phyloP scores from a whole-genome alignment of 1,284 basidiomycete species.

The Veloboletus limbatus region DNA sequence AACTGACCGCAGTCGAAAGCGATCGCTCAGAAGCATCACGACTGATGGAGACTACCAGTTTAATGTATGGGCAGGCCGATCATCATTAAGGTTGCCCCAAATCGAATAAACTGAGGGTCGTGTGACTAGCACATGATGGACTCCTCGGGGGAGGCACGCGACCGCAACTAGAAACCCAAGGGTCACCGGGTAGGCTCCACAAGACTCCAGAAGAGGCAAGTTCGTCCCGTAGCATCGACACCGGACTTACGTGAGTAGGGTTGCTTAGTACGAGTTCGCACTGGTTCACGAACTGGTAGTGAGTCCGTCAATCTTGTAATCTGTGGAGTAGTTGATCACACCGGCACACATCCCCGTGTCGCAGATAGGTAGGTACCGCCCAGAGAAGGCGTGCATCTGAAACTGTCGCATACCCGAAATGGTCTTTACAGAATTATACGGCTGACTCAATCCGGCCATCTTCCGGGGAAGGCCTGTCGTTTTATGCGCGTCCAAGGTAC shows the following conservation, averaged over 20 bases:
- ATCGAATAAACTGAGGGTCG: slow-evolving; percentile 6
- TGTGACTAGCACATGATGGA: slow-evolving; percentile 16
- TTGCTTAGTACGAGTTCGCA: too few relatives aligned
- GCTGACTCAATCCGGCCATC: slow-evolving; percentile 1
- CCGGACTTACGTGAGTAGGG: slow-evolving; percentile 10
- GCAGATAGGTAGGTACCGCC: slow-evolving; percentile 20
- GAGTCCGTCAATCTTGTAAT: slow-evolving; percentile 8
- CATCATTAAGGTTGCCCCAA: slow-evolving; percentile 3
- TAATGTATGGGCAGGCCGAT: background rate
- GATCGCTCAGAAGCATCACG: slow-evolving; percentile 2
- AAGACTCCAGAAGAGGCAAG: slow-evolving; percentile 12
- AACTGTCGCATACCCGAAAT: slow-evolving; percentile 22
- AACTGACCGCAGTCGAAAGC: slow-evolving; percentile 2
- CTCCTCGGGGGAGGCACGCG: slow-evolving; percentile 1
- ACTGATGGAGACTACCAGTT: background rate
- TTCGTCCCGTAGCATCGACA: slow-evolving; percentile 11
- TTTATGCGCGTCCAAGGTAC: slow-evolving; percentile 16
- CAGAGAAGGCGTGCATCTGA: slow-evolving; percentile 12
- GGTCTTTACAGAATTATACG: slow-evolving; percentile 7
- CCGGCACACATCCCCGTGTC: slow-evolving; percentile 15
- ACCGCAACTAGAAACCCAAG: background rate
- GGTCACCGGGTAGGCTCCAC: slow-evolving; percentile 5
- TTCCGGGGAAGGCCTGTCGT: slow-evolving; percentile 8
- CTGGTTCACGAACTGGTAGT: slow-evolving; percentile 11
- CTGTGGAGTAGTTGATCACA: slow-evolving; percentile 10